Evolutionary conservation across 2,329 filamentous ascomycete species (phyloP).

Genomic region (Calycina herbarum): DNA sequence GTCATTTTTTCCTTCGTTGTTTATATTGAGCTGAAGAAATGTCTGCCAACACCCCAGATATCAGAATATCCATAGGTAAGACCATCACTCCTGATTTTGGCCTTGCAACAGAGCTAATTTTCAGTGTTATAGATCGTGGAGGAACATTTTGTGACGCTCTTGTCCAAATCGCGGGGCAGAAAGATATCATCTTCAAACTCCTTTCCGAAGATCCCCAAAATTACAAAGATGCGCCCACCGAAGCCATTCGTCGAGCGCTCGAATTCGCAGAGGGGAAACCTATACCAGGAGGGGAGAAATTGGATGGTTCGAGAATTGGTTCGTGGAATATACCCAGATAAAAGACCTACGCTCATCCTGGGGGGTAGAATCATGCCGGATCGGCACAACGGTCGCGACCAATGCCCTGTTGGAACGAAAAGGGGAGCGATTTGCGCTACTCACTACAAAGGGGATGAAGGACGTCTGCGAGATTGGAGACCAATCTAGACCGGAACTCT

Average conservation of each 20-base stretch:
- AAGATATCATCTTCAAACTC: slow-evolving; percentile 71
- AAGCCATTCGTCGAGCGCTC: slow-evolving; percentile 61
- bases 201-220: slow-evolving; percentile 70
- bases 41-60: not conserved
- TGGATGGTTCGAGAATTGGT: slow-evolving; percentile 8
- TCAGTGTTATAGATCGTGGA: slow-evolving; percentile 47
- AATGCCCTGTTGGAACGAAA: slow-evolving; percentile 90
- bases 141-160: slow-evolving; percentile 70
- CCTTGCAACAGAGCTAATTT: not conserved
- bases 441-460: slow-evolving; percentile 80
- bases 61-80: slow-evolving; percentile 8
- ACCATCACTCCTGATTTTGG: not conserved
- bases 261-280: slow-evolving; percentile 46
- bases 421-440: slow-evolving; percentile 82
- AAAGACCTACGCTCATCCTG: not conserved
- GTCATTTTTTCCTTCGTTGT: not conserved
- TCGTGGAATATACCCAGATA: not conserved
- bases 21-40: not conserved
- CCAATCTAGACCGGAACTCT: slow-evolving; percentile 85
- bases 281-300: slow-evolving; percentile 4
- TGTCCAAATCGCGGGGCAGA: slow-evolving; percentile 52
- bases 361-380: not conserved
- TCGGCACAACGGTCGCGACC: slow-evolving; percentile 60
- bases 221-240: slow-evolving; percentile 66
- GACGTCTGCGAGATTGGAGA: slow-evolving; percentile 90